Percentiles rank a stretch among this genome's conserved stretches.
phyloP scores from a whole-genome alignment of 306 rosid species.

The Castanospermum australe region DNA sequence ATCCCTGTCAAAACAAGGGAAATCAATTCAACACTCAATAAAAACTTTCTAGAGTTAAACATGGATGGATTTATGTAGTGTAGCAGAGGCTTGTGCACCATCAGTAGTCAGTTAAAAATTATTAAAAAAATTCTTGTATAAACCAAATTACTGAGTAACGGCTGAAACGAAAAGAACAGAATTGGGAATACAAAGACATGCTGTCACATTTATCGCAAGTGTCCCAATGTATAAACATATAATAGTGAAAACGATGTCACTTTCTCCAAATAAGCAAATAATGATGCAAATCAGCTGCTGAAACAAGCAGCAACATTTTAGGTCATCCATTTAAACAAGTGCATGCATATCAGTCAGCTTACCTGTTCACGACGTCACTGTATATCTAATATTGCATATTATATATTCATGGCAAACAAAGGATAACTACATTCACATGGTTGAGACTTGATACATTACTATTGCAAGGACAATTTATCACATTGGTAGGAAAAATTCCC shows the following conservation, averaged over 20 bases:
- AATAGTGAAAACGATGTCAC: background rate
- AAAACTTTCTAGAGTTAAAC: background rate
- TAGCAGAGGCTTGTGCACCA: background rate
- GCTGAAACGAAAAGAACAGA: background rate
- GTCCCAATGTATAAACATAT: background rate
- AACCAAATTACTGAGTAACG: background rate
- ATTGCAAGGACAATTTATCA: background rate
- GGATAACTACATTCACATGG: background rate
- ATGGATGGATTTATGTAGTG: background rate
- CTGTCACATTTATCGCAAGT: background rate
- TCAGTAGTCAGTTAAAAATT: background rate
- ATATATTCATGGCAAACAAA: background rate
- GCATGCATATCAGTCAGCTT: background rate
- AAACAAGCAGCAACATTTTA: background rate
- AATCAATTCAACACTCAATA: background rate
- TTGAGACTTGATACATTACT: background rate
- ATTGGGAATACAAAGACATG: background rate
- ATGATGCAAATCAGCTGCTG: background rate
- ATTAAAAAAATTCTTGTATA: background rate
- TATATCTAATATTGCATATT: background rate
- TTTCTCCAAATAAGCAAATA: background rate
- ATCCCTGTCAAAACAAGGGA: conserved; percentile 43
- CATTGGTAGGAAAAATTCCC: background rate
- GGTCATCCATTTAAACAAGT: background rate
- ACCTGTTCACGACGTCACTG: background rate